Evolutionary conservation across 257 asterid genomes (phyloP).

Genomic region (Perilla frutescens): DNA sequence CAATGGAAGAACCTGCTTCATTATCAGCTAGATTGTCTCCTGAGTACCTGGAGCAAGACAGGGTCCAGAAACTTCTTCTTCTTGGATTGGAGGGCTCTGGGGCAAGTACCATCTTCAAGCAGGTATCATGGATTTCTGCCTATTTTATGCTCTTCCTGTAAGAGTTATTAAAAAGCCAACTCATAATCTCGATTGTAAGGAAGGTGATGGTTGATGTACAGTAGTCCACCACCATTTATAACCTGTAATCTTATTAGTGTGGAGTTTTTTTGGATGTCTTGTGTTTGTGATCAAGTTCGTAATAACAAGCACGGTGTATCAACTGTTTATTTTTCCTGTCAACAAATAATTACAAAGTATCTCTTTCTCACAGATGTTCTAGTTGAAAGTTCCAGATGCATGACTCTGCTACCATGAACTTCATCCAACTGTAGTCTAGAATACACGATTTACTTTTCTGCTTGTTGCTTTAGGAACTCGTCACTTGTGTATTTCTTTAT

Average conservation of each 20-base stretch:
- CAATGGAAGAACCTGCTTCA: slow-evolving; percentile 42
- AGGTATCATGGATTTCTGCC: slow-evolving; percentile 44
- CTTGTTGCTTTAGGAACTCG: background rate
- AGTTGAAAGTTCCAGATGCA: background rate
- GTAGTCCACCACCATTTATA: background rate
- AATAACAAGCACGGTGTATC: background rate
- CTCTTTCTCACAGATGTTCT: background rate
- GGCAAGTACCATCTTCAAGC: slow-evolving; percentile 76
- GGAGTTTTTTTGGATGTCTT: background rate
- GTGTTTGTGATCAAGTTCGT: background rate
- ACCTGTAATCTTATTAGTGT: background rate
- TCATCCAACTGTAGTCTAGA: background rate
- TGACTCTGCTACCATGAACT: background rate
- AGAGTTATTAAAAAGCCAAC: background rate
- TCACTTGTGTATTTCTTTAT: slow-evolving; percentile 24
- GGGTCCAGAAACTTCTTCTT: slow-evolving; percentile 63
- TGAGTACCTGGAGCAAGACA: slow-evolving; percentile 49
- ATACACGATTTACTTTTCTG: background rate
- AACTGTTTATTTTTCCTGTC: background rate
- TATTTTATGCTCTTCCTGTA: background rate
- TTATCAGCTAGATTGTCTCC: slow-evolving; percentile 46
- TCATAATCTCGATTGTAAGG: slow-evolving; percentile 5
- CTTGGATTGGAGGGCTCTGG: slow-evolving; percentile 76
- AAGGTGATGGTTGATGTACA: background rate
- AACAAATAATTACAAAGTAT: too few species aligned